These are phyloP conservation scores for Rosa multiflora DNA, from an alignment of 306 rosid species.

Conservation along the genomic window DNA sequence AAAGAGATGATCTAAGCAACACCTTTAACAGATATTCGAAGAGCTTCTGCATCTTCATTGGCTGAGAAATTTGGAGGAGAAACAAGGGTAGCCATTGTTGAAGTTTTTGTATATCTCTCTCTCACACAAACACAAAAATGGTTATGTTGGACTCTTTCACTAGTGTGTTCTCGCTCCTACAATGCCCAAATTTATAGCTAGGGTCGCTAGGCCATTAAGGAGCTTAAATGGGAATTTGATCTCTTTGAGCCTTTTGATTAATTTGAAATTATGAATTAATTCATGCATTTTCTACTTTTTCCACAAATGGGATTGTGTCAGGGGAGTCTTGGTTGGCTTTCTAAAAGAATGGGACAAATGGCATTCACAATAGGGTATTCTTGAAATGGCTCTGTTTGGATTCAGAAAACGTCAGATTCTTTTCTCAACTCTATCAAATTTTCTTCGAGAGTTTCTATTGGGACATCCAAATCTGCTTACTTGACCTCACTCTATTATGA, in stretches of 20 bases:
- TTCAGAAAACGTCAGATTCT: not conserved
- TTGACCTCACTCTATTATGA: no score
- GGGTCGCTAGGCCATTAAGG: not conserved
- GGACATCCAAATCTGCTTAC: no score
- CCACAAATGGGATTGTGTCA: slow-evolving; percentile 10
- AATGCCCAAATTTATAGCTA: slow-evolving; percentile 5
- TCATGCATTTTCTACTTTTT: no score
- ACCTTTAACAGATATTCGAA: slow-evolving; percentile 53
- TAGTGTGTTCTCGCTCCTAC: not conserved
- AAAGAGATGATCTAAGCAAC: not conserved
- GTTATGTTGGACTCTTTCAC: not conserved
- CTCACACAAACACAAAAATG: not conserved
- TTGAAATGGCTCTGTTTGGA: not conserved
- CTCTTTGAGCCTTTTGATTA: not conserved
- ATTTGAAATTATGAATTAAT: not conserved
- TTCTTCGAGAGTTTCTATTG: no score
- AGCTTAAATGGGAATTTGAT: not conserved
- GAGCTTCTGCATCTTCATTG: slow-evolving; percentile 61
- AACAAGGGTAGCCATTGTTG: slow-evolving; percentile 55
- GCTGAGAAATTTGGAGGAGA: slow-evolving; percentile 43
- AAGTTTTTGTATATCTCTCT: not conserved
- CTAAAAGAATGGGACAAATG: not conserved
- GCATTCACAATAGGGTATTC: not conserved
- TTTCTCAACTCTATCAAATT: not conserved
- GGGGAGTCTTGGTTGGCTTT: slow-evolving; percentile 23